Conservation (phyloP, 495 filamentous ascomycete species). For the Pyrenopolyporus hunteri region DNA sequence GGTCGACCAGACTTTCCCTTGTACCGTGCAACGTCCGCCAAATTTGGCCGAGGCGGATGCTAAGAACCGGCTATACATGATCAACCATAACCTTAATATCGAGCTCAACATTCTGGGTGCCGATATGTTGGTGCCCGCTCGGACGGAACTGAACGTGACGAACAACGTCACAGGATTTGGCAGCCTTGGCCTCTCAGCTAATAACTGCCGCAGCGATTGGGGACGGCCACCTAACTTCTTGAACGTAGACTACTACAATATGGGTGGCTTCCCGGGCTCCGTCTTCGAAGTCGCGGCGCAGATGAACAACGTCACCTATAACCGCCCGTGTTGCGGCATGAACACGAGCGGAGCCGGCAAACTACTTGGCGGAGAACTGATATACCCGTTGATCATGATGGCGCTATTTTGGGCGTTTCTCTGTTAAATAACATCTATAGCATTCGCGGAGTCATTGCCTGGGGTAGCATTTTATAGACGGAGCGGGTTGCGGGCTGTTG, state of each 20-base stretch:
- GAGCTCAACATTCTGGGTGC: slow-evolving; percentile 66
- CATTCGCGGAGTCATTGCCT: slow-evolving; percentile 20
- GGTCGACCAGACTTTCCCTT: slow-evolving; percentile 67
- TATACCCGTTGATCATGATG: slow-evolving; percentile 13
- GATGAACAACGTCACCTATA: slow-evolving; percentile 85
- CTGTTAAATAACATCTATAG: neutral
- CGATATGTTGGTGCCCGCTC: slow-evolving; percentile 77
- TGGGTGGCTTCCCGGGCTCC: slow-evolving; percentile 69
- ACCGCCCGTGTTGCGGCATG: slow-evolving; percentile 72
- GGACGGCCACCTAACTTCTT: slow-evolving; percentile 80
- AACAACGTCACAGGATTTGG: slow-evolving; percentile 71
- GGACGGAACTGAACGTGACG: slow-evolving; percentile 66
- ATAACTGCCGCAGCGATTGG: slow-evolving; percentile 72
- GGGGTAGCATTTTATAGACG: slow-evolving; percentile 27
- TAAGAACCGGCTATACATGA: slow-evolving; percentile 75
- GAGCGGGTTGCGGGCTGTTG: slow-evolving; percentile 7
- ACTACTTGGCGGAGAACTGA: slow-evolving; percentile 4
- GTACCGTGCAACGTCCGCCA: slow-evolving; percentile 71
- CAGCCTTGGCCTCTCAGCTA: slow-evolving; percentile 72
- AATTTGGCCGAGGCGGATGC: slow-evolving; percentile 59
- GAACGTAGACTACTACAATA: slow-evolving; percentile 88
- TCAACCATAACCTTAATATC: slow-evolving; percentile 90
- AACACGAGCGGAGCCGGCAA: slow-evolving; percentile 34
- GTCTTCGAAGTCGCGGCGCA: slow-evolving; percentile 89
- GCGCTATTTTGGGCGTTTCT: slow-evolving; percentile 25